Evolutionary conservation across 2,329 filamentous ascomycete species (phyloP).

Genomic region (Endothia cerciana): DNA sequence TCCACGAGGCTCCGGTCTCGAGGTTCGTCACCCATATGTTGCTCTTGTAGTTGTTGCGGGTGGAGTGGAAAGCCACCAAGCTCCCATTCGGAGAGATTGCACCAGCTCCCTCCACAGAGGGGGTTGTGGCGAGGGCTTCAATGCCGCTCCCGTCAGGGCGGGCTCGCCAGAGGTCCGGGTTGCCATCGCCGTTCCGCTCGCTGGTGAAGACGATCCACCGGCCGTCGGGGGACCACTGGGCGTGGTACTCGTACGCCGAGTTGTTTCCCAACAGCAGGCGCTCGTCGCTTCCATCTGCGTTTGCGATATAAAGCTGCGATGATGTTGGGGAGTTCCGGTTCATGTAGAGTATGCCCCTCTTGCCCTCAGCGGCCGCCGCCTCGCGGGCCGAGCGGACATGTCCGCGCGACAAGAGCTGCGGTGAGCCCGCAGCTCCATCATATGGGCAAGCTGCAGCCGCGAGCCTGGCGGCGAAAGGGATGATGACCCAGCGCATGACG

Average conservation of each 20-base stretch:
- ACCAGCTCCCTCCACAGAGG: constrained; percentile 42
- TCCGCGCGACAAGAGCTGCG: background rate
- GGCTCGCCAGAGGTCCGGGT: constrained; percentile 47
- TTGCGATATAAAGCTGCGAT: constrained; percentile 37
- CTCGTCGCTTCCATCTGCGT: constrained; percentile 45
- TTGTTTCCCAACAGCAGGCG: constrained; percentile 38
- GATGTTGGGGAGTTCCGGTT: constrained; percentile 31
- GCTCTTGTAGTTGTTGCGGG: constrained; percentile 39
- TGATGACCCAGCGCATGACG: background rate
- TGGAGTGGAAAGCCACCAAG: constrained; percentile 45
- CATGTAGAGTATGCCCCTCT: constrained; percentile 29
- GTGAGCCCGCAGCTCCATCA: background rate
- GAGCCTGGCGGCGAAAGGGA: background rate
- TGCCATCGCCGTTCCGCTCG: constrained; percentile 46
- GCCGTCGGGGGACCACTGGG: constrained; percentile 43
- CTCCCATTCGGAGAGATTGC: constrained; percentile 44
- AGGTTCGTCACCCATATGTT: constrained; percentile 47
- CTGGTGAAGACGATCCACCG: constrained; percentile 47
- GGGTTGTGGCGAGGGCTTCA: constrained; percentile 39
- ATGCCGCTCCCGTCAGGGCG: constrained; percentile 41
- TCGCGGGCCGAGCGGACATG: background rate
- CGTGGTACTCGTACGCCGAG: constrained; percentile 44
- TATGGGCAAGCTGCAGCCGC: background rate
- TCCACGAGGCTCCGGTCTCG: constrained; percentile 36
- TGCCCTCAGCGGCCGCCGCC: background rate